Conservation (phyloP, 495 filamentous ascomycete genomes). For the Penicillium chermesinum region DNA sequence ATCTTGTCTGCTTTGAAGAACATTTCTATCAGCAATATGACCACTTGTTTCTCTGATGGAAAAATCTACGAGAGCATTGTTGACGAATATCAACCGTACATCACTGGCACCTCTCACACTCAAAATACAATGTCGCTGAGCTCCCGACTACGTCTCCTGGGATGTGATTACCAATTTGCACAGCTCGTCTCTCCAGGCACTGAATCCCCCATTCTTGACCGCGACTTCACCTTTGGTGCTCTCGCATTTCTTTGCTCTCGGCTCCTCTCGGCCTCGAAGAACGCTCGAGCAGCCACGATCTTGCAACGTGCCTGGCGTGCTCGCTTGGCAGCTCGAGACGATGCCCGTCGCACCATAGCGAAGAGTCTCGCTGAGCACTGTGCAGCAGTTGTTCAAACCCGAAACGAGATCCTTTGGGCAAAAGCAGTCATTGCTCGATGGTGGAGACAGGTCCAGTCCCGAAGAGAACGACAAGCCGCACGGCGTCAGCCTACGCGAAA, state of each 20-base stretch:
- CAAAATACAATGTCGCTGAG: conserved; percentile 12
- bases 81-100: conserved; percentile 50
- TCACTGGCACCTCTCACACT: conserved; percentile 4
- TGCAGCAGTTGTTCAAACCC: conserved; percentile 39
- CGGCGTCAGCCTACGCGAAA: not conserved
- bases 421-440: conserved; percentile 44
- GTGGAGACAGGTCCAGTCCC: conserved; percentile 33
- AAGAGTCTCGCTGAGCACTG: conserved; percentile 42
- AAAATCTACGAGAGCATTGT: conserved; percentile 54
- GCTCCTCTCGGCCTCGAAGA: conserved; percentile 48
- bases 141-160: conserved; percentile 28
- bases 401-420: conserved; percentile 43
- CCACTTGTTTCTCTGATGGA: conserved; percentile 56
- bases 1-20: conserved; percentile 44
- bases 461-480: conserved; percentile 7
- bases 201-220: conserved; percentile 37
- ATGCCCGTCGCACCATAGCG: conserved; percentile 35
- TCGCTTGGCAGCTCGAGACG: conserved; percentile 20
- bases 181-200: conserved; percentile 29
- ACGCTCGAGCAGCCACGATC: conserved; percentile 37
- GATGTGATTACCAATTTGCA: conserved; percentile 42
- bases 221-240: conserved; percentile 48
- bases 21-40: conserved; percentile 50
- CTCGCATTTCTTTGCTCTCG: conserved; percentile 61
- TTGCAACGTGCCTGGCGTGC: conserved; percentile 43